Evolutionary conservation across 108 stramenopile genomes (phyloP).

Genomic region (Cyclostephanos invisitatus): DNA sequence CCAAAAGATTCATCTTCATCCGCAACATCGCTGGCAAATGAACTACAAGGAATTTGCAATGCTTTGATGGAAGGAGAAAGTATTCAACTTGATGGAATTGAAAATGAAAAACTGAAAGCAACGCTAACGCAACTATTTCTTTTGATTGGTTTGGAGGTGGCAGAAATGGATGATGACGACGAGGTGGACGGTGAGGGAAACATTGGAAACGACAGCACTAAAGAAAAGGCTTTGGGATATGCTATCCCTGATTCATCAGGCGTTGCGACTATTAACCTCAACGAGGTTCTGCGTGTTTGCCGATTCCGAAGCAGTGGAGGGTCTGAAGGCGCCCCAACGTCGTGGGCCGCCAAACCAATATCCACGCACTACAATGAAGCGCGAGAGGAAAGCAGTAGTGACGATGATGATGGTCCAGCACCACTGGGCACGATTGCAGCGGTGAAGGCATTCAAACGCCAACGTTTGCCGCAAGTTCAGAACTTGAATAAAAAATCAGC

Average conservation of each 20-base stretch:
- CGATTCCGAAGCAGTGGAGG: slow-evolving; percentile 52
- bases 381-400: slow-evolving; percentile 34
- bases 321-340: slow-evolving; percentile 24
- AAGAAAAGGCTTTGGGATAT: slow-evolving; percentile 57
- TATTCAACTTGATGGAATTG: slow-evolving; percentile 72
- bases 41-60: slow-evolving; percentile 63
- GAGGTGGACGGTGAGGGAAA: slow-evolving; percentile 54
- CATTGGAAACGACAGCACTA: slow-evolving; percentile 9
- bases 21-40: slow-evolving; percentile 43
- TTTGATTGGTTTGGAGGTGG: slow-evolving; percentile 62
- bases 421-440: slow-evolving; percentile 53
- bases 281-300: slow-evolving; percentile 44
- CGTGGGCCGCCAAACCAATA: slow-evolving; percentile 22
- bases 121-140: slow-evolving; percentile 62
- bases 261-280: slow-evolving; percentile 15
- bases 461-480: slow-evolving; percentile 27
- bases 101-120: slow-evolving; percentile 61
- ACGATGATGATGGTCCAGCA: slow-evolving; percentile 75
- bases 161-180: slow-evolving; percentile 71
- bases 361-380: background rate
- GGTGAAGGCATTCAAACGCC: slow-evolving; percentile 32
- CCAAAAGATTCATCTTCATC: slow-evolving; percentile 34
- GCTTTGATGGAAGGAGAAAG: slow-evolving; percentile 69
- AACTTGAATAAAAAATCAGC: slow-evolving; percentile 41
- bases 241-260: slow-evolving; percentile 52